These are phyloP conservation scores for Daldinia grandis DNA, from an alignment of 495 filamentous ascomycete species.

Conservation along the genomic window DNA sequence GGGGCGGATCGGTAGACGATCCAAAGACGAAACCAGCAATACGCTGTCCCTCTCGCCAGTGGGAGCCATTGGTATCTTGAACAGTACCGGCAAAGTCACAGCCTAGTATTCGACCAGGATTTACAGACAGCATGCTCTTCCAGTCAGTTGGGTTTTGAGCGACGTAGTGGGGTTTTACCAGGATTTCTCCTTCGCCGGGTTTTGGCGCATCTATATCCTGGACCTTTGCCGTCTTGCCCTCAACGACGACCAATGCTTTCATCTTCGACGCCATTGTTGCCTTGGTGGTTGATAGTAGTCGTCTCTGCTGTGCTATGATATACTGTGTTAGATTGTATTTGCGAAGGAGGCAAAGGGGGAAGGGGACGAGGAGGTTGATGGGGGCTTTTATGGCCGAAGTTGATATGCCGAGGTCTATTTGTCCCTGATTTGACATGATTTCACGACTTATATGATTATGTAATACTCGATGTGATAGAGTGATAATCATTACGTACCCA, in stretches of 20 bases:
- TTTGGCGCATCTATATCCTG: conserved; percentile 29
- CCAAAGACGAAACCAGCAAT: conserved; percentile 43
- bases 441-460: not conserved
- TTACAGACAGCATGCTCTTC: conserved; percentile 26
- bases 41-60: conserved; percentile 51
- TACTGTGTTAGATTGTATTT: not conserved
- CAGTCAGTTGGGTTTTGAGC: conserved; percentile 45
- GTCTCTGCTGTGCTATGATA: not conserved
- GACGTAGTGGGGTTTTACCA: conserved; percentile 35
- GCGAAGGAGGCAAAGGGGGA: not conserved
- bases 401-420: not conserved
- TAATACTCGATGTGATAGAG: not conserved
- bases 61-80: conserved; percentile 56
- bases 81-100: conserved; percentile 66
- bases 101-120: conserved; percentile 56
- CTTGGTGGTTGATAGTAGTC: not conserved
- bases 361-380: not conserved
- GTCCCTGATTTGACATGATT: not conserved
- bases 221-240: conserved; percentile 21
- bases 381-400: not conserved
- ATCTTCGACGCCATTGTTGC: conserved; percentile 24
- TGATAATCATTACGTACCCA: not conserved
- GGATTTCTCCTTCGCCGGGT: conserved; percentile 38
- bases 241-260: conserved; percentile 39
- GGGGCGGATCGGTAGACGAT: conserved; percentile 10